A percentile compares a stretch with the other conserved stretches of the same genome.
Conservation (phyloP, 805 yeast species). For the Ogataea neopini region DNA sequence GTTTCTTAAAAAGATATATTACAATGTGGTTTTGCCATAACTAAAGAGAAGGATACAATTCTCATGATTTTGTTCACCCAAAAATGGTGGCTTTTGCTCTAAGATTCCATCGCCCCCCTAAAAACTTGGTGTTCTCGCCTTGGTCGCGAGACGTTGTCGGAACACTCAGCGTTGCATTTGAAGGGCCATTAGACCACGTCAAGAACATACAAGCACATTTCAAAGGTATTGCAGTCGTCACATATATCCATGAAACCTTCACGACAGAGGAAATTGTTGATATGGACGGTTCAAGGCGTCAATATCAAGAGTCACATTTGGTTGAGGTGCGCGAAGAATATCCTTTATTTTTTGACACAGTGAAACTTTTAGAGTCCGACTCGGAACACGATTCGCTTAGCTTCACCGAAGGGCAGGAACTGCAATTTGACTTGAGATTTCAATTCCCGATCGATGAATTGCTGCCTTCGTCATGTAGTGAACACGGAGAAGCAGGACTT, state of each 20-base stretch:
- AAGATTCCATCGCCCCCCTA: conserved; percentile 11
- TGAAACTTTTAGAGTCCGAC: conserved; percentile 2
- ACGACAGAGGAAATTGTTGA: conserved; percentile 11
- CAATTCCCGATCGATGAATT: conserved; percentile 19
- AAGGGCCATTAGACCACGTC: conserved; percentile 7
- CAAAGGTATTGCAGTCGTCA: conserved; percentile 12
- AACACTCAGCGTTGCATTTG: conserved; percentile 12
- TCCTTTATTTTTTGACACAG: conserved; percentile 14
- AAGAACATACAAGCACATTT: conserved; percentile 14
- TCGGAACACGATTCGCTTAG: not conserved
- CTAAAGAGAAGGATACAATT: no score
- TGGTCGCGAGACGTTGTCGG: conserved; percentile 16
- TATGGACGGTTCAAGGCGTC: conserved; percentile 16
- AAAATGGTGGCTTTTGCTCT: conserved; percentile 15
- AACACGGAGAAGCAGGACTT: conserved; percentile 15
- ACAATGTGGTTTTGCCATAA: not conserved
- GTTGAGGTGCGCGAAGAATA: conserved; percentile 10
- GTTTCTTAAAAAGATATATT: not conserved
- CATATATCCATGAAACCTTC: conserved; percentile 11
- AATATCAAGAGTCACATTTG: conserved; percentile 9
- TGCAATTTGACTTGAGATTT: conserved; percentile 14
- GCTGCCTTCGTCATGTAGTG: conserved; percentile 20
- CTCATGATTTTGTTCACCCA: no score
- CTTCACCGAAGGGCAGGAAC: conserved; percentile 4
- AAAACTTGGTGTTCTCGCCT: conserved; percentile 16